phyloP scores from a whole-genome alignment of 2,329 filamentous ascomycete genomes.

The Talaromyces albobiverticillius region DNA sequence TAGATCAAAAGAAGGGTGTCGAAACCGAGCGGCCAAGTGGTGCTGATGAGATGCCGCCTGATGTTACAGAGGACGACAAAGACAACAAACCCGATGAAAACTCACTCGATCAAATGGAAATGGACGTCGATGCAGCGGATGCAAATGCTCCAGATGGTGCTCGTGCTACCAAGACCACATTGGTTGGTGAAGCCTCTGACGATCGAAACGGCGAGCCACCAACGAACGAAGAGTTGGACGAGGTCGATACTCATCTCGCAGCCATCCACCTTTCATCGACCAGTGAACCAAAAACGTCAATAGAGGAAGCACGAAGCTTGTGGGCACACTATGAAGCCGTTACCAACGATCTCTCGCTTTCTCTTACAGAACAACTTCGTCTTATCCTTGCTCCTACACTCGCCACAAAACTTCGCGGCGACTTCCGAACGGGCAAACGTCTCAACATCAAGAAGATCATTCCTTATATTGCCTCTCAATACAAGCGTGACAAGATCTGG shows the following conservation, averaged over 20 bases:
- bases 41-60: constrained; percentile 58
- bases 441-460: constrained; percentile 99
- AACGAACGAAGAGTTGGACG: constrained; percentile 43
- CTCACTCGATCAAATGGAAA: constrained; percentile 47
- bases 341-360: constrained; percentile 81
- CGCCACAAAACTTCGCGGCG: constrained; percentile 91
- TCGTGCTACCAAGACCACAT: constrained; percentile 55
- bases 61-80: constrained; percentile 41
- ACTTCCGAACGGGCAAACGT: constrained; percentile 95
- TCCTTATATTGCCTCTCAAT: constrained; percentile 95
- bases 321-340: constrained; percentile 83
- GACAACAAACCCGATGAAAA: constrained; percentile 42
- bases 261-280: constrained; percentile 67
- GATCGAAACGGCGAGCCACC: constrained; percentile 39
- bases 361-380: constrained; percentile 89
- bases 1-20: constrained; percentile 87
- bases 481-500: constrained; percentile 99
- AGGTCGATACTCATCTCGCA: constrained; percentile 58
- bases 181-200: constrained; percentile 24
- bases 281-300: constrained; percentile 42
- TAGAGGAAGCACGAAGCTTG: constrained; percentile 64
- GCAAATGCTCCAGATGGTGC: constrained; percentile 40
- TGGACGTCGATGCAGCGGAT: constrained; percentile 31
- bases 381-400: constrained; percentile 93
- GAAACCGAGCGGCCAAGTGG: constrained; percentile 61